These are phyloP conservation scores for Rhamnella rubrinervis DNA, from an alignment of 331 rosid species.

Conservation along the genomic window DNA sequence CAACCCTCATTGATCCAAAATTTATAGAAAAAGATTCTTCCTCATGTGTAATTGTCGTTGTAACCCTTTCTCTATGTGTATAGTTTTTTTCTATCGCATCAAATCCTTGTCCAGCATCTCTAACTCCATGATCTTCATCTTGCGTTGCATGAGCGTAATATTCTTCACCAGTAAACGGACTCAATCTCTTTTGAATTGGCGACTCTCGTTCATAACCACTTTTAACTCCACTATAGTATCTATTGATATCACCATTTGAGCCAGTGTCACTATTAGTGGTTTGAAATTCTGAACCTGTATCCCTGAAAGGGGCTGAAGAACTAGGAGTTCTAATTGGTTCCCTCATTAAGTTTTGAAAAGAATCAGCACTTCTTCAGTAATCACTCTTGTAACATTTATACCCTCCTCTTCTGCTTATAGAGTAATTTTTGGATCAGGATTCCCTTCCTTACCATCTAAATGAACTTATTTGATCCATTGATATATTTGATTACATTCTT, in stretches of 20 bases:
- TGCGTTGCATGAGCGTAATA: neutral
- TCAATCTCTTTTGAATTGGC: too few species aligned
- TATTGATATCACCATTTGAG: neutral
- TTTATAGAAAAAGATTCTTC: too few species aligned
- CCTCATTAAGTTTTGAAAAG: too few species aligned
- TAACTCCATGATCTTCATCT: too few species aligned
- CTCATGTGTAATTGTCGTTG: too few species aligned
- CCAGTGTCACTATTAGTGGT: too few species aligned
- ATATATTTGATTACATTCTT: too few species aligned
- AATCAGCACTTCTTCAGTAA: neutral
- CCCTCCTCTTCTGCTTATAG: neutral
- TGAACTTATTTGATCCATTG: neutral
- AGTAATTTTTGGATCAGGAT: neutral
- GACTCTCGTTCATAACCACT: neutral
- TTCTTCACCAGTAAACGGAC: neutral
- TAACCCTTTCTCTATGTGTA: too few species aligned
- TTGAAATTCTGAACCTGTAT: neutral
- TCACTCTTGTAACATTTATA: neutral
- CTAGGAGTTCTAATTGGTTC: neutral
- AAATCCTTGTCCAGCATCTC: too few species aligned
- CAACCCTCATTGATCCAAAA: too few species aligned
- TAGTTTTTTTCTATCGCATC: too few species aligned
- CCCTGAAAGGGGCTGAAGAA: neutral
- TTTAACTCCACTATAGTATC: neutral
- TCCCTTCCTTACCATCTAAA: neutral